A percentile compares a stretch with the other conserved stretches of the same genome.
phyloP scores from a whole-genome alignment of 1,284 basidiomycete genomes.

The Moesziomyces parantarcticus region DNA sequence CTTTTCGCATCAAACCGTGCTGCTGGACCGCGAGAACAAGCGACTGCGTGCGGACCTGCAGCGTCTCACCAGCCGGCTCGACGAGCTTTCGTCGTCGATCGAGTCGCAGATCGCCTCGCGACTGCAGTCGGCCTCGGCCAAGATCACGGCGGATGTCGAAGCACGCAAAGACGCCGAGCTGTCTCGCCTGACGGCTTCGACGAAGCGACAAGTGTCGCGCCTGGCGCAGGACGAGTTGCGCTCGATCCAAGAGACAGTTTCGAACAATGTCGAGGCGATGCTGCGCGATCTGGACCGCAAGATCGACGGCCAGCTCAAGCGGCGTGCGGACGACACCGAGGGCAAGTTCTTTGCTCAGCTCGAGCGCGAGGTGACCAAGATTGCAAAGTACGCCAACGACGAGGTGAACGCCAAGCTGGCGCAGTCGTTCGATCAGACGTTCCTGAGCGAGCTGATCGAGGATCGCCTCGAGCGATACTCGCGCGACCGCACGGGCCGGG shows the following conservation, averaged over 20 bases:
- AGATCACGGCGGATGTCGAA: slow-evolving; percentile 26
- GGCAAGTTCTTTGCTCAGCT: slow-evolving; percentile 26
- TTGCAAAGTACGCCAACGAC: slow-evolving; percentile 40
- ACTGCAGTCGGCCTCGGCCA: slow-evolving; percentile 20
- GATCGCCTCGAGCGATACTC: slow-evolving; percentile 28
- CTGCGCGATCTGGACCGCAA: slow-evolving; percentile 39
- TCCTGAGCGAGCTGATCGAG: slow-evolving; percentile 28
- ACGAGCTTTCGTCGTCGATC: slow-evolving; percentile 28
- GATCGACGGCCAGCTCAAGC: slow-evolving; percentile 30
- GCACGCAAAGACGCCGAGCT: slow-evolving; percentile 31
- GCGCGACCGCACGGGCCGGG: slow-evolving; percentile 27
- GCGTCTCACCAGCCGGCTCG: slow-evolving; percentile 22
- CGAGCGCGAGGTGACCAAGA: slow-evolving; percentile 25
- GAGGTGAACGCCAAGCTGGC: slow-evolving; percentile 33
- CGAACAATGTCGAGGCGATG: slow-evolving; percentile 36
- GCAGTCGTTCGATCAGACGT: slow-evolving; percentile 42
- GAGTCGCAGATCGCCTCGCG: slow-evolving; percentile 29
- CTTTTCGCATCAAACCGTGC: background rate
- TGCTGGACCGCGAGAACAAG: slow-evolving; percentile 30
- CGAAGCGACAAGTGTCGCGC: slow-evolving; percentile 35
- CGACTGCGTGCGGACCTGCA: slow-evolving; percentile 29
- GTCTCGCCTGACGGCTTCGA: slow-evolving; percentile 20
- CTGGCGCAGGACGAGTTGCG: slow-evolving; percentile 40
- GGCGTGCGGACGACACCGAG: slow-evolving; percentile 43
- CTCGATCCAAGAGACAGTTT: slow-evolving; percentile 35